Percentiles rank a stretch among this genome's conserved stretches.
phyloP scores from a whole-genome alignment of 192 early-diverging fungal genomes.

The Coemansia sp. region DNA sequence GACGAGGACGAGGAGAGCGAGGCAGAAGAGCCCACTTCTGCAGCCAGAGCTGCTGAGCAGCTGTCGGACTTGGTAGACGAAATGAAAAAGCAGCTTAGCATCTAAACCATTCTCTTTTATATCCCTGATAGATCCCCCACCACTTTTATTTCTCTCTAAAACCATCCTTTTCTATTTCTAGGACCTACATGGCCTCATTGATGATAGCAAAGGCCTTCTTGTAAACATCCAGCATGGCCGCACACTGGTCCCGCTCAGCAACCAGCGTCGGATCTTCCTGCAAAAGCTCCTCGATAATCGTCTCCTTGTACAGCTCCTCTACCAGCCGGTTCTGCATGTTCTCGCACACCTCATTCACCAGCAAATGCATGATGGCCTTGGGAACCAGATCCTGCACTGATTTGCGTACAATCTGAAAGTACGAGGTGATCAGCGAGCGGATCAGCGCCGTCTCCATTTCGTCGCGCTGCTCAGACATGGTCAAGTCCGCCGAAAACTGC shows the following conservation, averaged over 20 bases:
- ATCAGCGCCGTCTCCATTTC: conserved; percentile 77
- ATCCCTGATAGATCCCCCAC: background rate
- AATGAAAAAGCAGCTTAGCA: conserved; percentile 48
- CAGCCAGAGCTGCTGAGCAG: conserved; percentile 36
- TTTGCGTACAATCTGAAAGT: conserved; percentile 78
- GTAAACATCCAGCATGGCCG: conserved; percentile 74
- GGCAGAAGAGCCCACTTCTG: conserved; percentile 11
- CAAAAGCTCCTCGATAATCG: conserved; percentile 65
- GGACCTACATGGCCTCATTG: conserved; percentile 51
- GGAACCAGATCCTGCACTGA: conserved; percentile 77
- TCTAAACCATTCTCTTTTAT: conserved; percentile 10
- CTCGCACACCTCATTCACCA: conserved; percentile 74
- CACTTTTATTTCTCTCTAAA: background rate
- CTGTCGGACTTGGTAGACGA: conserved; percentile 45
- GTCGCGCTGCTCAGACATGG: conserved; percentile 58
- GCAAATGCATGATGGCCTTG: conserved; percentile 78
- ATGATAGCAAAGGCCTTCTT: conserved; percentile 69
- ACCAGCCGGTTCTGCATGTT: conserved; percentile 75
- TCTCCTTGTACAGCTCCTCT: conserved; percentile 69
- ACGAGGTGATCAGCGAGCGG: conserved; percentile 73
- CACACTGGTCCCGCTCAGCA: conserved; percentile 71
- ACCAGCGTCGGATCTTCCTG: conserved; percentile 72
- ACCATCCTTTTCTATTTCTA: no score
- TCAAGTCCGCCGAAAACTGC: conserved; percentile 44
- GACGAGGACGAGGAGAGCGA: conserved; percentile 18